Percentiles rank a stretch among this genome's conserved stretches.
Evolutionary conservation across 352 stramenopile species (phyloP).

Genomic region (Phytophthora constricta): DNA sequence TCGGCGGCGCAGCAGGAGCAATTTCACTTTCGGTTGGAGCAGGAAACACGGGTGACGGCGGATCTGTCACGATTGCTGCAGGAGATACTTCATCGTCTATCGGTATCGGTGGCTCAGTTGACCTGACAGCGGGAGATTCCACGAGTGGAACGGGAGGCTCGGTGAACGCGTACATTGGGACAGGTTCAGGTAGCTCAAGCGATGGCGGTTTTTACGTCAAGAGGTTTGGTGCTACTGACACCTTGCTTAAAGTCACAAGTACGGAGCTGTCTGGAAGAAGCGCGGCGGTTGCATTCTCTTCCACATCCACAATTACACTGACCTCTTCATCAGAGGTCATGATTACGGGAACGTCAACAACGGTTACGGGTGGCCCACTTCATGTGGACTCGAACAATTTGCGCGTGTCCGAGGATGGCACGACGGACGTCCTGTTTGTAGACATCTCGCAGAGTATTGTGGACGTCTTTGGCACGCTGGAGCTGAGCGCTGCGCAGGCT

Average conservation of each 20-base stretch:
- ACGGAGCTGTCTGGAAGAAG: constrained; percentile 38
- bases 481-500: constrained; percentile 34
- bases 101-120: constrained; percentile 47
- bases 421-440: constrained; percentile 43
- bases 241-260: constrained; percentile 47
- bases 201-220: constrained; percentile 53
- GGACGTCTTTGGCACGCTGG: constrained; percentile 36
- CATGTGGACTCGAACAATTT: constrained; percentile 59
- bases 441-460: constrained; percentile 32
- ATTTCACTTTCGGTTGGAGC: constrained; percentile 47
- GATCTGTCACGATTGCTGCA: constrained; percentile 47
- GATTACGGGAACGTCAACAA: constrained; percentile 52
- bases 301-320: constrained; percentile 53
- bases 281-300: constrained; percentile 45
- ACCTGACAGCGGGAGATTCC: constrained; percentile 47
- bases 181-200: constrained; percentile 21
- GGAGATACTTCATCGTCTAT: constrained; percentile 42
- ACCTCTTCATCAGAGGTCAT: constrained; percentile 42
- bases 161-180: constrained; percentile 42
- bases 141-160: constrained; percentile 51
- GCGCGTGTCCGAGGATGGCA: constrained; percentile 35
- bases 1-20: constrained; percentile 42
- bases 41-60: constrained; percentile 39
- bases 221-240: constrained; percentile 32
- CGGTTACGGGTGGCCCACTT: constrained; percentile 49